Evolutionary conservation across 2,329 filamentous ascomycete species (phyloP).

Genomic region (Neurospora sp.): DNA sequence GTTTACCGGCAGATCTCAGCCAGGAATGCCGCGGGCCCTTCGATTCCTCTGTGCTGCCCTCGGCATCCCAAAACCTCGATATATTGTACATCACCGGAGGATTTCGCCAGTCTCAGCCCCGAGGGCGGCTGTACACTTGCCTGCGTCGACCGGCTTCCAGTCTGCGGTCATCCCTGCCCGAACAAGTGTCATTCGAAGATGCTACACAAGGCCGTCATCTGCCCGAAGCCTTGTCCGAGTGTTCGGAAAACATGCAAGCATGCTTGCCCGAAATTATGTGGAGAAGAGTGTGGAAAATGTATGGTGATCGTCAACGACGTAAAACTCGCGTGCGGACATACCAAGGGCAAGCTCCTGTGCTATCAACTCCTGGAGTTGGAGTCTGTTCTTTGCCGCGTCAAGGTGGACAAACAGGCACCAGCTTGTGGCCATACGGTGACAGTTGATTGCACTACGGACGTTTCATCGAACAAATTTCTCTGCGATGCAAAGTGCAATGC

Average conservation of each 20-base stretch:
- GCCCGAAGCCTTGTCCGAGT: slow-evolving; percentile 34
- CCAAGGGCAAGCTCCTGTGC: slow-evolving; percentile 1
- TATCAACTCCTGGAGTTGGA: not conserved
- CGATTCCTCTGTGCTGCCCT: slow-evolving; percentile 47
- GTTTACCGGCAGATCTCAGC: slow-evolving; percentile 43
- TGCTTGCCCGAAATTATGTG: slow-evolving; percentile 32
- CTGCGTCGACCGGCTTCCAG: slow-evolving; percentile 36
- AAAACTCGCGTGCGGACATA: slow-evolving; percentile 33
- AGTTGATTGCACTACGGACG: not conserved
- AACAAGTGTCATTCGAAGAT: slow-evolving; percentile 36
- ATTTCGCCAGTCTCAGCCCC: slow-evolving; percentile 46
- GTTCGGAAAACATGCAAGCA: slow-evolving; percentile 33
- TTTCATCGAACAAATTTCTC: not conserved
- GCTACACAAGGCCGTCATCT: slow-evolving; percentile 36
- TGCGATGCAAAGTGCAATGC: not conserved
- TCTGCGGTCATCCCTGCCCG: slow-evolving; percentile 38
- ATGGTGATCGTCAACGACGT: slow-evolving; percentile 21
- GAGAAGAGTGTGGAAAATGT: slow-evolving; percentile 33
- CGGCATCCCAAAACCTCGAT: slow-evolving; percentile 47
- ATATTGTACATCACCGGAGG: slow-evolving; percentile 39
- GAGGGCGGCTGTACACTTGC: slow-evolving; percentile 50
- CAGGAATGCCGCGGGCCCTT: slow-evolving; percentile 35
- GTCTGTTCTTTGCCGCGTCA: not conserved
- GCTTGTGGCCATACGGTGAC: not conserved
- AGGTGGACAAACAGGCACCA: not conserved